phyloP scores from a whole-genome alignment of 1,139 yeast genomes.

The Suzukiozyma palmioleophila region DNA sequence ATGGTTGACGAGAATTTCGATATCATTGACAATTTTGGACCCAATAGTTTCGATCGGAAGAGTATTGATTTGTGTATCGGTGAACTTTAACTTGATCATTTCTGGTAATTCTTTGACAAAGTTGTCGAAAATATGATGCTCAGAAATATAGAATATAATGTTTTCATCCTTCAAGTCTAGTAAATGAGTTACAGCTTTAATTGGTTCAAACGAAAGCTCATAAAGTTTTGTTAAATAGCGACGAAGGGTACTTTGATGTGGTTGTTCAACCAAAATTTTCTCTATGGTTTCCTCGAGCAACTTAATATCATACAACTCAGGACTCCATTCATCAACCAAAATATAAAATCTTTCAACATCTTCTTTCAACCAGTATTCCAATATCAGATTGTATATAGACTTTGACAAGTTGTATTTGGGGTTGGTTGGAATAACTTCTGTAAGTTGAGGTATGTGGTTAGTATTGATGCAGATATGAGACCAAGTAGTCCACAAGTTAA shows the following conservation, averaged over 20 bases:
- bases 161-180: slow-evolving; percentile 49
- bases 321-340: slow-evolving; percentile 56
- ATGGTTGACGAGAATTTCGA: slow-evolving; percentile 57
- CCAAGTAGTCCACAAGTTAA: slow-evolving; percentile 68
- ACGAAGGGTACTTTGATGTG: slow-evolving; percentile 28
- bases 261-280: slow-evolving; percentile 26
- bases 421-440: slow-evolving; percentile 49
- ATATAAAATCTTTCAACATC: slow-evolving; percentile 30
- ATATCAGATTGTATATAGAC: slow-evolving; percentile 47
- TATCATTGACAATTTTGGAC: slow-evolving; percentile 36
- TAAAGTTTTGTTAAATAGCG: slow-evolving; percentile 54
- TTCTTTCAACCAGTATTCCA: slow-evolving; percentile 45
- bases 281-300: slow-evolving; percentile 47
- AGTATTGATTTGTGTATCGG: slow-evolving; percentile 21
- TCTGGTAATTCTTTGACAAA: slow-evolving; percentile 48
- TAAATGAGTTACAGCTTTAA: slow-evolving; percentile 61
- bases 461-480: slow-evolving; percentile 49
- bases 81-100: slow-evolving; percentile 46
- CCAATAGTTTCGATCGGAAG: slow-evolving; percentile 43
- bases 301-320: slow-evolving; percentile 46
- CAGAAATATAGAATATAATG: slow-evolving; percentile 54
- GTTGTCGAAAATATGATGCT: slow-evolving; percentile 55
- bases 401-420: slow-evolving; percentile 33
- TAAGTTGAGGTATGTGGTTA: slow-evolving; percentile 43
- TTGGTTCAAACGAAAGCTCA: slow-evolving; percentile 53